These are phyloP conservation scores for Xerophyta viscosa DNA, from an alignment of 106 monocot species.

Conservation along the genomic window DNA sequence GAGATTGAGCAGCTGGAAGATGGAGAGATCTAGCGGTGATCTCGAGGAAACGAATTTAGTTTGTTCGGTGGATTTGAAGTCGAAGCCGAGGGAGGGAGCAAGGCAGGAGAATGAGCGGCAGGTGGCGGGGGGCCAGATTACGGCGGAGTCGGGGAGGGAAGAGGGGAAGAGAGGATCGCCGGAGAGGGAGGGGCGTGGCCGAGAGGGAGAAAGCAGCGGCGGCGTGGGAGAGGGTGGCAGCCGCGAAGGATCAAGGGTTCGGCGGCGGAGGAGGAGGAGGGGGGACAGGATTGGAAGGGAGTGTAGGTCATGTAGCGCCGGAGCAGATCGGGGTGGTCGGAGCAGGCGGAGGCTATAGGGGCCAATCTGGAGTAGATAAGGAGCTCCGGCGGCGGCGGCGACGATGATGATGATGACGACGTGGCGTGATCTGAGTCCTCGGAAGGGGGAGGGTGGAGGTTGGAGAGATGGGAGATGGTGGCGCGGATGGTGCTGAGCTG, in stretches of 20 bases:
- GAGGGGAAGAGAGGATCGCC: slow-evolving; percentile 7
- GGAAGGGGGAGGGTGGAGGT: slow-evolving; percentile 6
- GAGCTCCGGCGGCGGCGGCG: slow-evolving; percentile 38
- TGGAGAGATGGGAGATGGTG: slow-evolving; percentile 2
- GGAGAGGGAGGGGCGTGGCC: slow-evolving; percentile 13
- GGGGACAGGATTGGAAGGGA: slow-evolving; percentile 79
- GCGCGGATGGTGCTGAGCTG: slow-evolving; percentile 28
- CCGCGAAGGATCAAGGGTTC: slow-evolving; percentile 87
- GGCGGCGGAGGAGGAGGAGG: slow-evolving; percentile 38
- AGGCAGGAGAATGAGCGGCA: slow-evolving; percentile 59
- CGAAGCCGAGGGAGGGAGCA: slow-evolving; percentile 29
- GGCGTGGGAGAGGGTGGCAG: slow-evolving; percentile 98
- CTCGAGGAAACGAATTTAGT: slow-evolving; percentile 38
- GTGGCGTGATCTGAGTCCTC: neutral
- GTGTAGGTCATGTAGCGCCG: slow-evolving; percentile 89
- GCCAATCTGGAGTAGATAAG: slow-evolving; percentile 57
- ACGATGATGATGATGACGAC: slow-evolving; percentile 6
- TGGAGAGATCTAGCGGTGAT: slow-evolving; percentile 63
- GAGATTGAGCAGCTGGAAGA: slow-evolving; percentile 56
- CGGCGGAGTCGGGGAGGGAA: slow-evolving; percentile 47
- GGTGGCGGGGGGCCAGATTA: slow-evolving; percentile 35
- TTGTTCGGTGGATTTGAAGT: slow-evolving; percentile 13
- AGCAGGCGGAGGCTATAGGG: slow-evolving; percentile 87
- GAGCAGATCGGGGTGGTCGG: slow-evolving; percentile 88
- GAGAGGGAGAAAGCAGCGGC: slow-evolving; percentile 79